Base-by-base conservation (phyloP, 2,329 filamentous ascomycete genomes). In the Diaporthe sp. region DNA sequence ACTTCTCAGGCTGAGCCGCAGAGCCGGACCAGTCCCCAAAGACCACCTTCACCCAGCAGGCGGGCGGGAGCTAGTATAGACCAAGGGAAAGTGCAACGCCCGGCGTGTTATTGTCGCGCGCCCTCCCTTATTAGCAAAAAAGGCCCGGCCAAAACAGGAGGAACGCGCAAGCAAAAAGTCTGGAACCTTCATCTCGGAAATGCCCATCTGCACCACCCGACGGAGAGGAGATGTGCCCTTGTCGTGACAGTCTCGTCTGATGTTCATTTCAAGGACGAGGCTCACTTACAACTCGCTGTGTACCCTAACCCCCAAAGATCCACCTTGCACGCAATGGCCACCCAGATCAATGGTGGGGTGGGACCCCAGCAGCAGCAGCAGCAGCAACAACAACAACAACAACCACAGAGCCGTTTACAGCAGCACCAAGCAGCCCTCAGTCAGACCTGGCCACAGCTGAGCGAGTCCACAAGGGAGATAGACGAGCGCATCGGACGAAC, bases 71-170 rank as follows among this genome's bases (percentile, higher is more conserved):
- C 65, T 68, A 68, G 65, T 53, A 68, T 39, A n/a, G 4, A 68
- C 65, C 65, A 42, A 68, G 65, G 65, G 65, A 53, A 68, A 68
- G 65, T 68, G 65, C 65, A 68, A 55, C 65, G 47, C 65, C 63
- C 22, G 47, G 65, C 65, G 47, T 68, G 47, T 68, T 68, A 53
- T 53, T 39, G 31, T 25, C 39, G 37, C 22, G 12, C 15, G 31
- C 65, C 49, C 65, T 53, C 65, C 47, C 47, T 68, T 39, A 20
- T 37, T 28, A 53, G 31, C 65, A 39, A 28, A 53, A 10, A 39
- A 8, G 3, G 39, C 28, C 13, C 34, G 15, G 31, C 65, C 31
- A 37, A 39, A 68, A 13, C 8, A 20, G 28, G 22, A n/a, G 20
- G 44, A 53, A 53, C 47, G 34, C 65, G 47, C 63, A 39, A 68